Evolutionary conservation across 805 yeast genomes (phyloP), one percentile per base, ranked within the genome.

Genomic region (Saccharomycopsis oosterbeekiorum): DNA sequence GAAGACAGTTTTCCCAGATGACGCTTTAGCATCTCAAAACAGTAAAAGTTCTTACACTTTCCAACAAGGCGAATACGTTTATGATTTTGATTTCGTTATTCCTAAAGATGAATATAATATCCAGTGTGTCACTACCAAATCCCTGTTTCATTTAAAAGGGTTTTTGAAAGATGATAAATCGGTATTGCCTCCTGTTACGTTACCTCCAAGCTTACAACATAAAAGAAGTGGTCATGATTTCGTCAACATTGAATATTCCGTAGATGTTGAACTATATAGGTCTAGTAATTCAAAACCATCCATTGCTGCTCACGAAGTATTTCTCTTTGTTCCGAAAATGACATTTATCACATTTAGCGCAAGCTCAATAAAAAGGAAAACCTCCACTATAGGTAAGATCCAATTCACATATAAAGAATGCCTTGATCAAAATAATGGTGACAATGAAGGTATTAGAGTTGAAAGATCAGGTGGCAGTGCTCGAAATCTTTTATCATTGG

Each of bases 71-170:
- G 34, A n/a, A 6, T 56, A 63, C 37, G 19, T 12, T 14, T 63
- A 59, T 43, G 55, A 60, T 8, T 63, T 61, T 54, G 59, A 59
- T n/a, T 63, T 63, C 51, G n/a, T 15, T 4, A 40, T 63, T 15
- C 65, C 65, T 1, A 56, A 55, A n/a, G 62, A 61, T 19, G 62
- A 55, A 11, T 60, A 58, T 43, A 60, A 61, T 26, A 24, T 61
- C 8, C 59, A 61, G 17, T 63, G 65, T 36, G 19, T 56, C 10
- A 11, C 57, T 9, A 58, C 54, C 19, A 64, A 50, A 6, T 58
- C 47, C 4, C 53, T 63, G 36, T 41, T 61, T n/a, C 65, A 63
- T 47, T 61, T 61, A 47, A 53, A 62, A 14, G 65, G 65, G n/a
- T 63, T 26, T 42, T 24, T 59, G 42, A 63, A 63, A 34, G 65